Evolutionary conservation across 331 rosid species (phyloP).

Genomic region (Quercus lobata): DNA sequence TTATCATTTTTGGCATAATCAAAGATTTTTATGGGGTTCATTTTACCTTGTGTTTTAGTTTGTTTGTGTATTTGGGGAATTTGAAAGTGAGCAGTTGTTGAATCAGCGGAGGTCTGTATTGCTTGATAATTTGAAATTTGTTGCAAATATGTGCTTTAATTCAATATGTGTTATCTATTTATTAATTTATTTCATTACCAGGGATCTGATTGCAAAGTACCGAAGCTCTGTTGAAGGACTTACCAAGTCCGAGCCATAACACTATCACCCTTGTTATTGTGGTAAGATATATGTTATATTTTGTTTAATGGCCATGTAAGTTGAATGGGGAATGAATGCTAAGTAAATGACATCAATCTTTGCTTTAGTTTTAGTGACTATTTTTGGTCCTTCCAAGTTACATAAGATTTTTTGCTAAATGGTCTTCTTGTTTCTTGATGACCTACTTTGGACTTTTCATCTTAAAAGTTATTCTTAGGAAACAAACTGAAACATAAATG

Average conservation of each 20-base stretch:
- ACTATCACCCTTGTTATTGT: neutral
- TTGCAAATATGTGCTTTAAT: neutral
- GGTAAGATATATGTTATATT: slow-evolving; percentile 15
- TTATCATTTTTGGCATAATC: no score
- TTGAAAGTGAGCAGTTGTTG: slow-evolving; percentile 61
- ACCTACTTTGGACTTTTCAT: no score
- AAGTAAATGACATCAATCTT: no score
- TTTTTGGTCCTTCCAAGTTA: no score
- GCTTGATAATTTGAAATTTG: neutral
- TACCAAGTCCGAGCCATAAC: slow-evolving; percentile 58
- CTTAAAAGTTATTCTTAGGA: no score
- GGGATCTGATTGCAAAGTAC: slow-evolving; percentile 53
- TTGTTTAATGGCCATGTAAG: neutral
- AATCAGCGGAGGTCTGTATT: slow-evolving; percentile 63
- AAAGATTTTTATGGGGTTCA: no score
- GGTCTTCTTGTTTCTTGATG: no score
- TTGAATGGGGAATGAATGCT: neutral
- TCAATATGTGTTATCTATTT: neutral
- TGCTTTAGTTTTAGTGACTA: no score
- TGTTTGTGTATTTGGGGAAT: no score
- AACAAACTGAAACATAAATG: no score
- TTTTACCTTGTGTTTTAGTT: no score
- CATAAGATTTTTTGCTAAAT: no score
- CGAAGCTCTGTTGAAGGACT: slow-evolving; percentile 67
- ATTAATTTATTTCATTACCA: slow-evolving; percentile 13